Evolutionary conservation across 208 protist species (phyloP), one percentile per base, ranked within the genome.

Genomic region (Leishmania major): DNA sequence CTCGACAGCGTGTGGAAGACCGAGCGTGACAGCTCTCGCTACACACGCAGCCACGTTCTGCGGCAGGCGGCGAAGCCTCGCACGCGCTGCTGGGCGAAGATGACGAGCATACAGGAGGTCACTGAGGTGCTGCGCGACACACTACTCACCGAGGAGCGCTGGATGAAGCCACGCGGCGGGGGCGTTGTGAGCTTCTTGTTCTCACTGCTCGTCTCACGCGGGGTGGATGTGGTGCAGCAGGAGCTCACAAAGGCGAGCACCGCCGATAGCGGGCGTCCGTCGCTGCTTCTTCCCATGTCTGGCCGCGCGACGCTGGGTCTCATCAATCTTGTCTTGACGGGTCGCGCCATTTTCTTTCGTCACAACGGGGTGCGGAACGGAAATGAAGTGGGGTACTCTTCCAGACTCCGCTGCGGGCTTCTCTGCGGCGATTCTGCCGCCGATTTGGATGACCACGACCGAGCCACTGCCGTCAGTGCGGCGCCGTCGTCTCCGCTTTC

Each of bases 121-220:
- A 83, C 89, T 57, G 66, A 84, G 8, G 81, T 84, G 28, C 67
- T 93, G 31, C 73, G 74, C 13, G 71, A 77, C 10, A 86, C 92
- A 37, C 64, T 88, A 35, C 71, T 80, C 7, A 60, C 86, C 40
- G 75, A 90, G 72, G 82, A 81, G 25, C 70, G 86, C 72, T 97
- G 92, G 92, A 87, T 85, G 69, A 81, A 87, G 64, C 87, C 90
- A 37, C 90, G 85, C 22, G 93, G 92, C 28, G 79, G 81, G 55
- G 94, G 94, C 62, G 53, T 97, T 49, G 87, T 89, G 59, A 95
- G 88, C 80, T 96, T 96, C 70, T 67, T 96, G 25, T 60, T 96
- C 19, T 96, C 92, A 22, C 71, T 93, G n/a, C 59, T 96, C 17
- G 82, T 96, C n/a, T 94, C 92, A 25, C 87, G 88, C 74, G 93